A percentile compares a stretch with the other conserved stretches of the same genome.
Conservation (phyloP, 2,329 filamentous ascomycete genomes). For the Cadophora gregata region DNA sequence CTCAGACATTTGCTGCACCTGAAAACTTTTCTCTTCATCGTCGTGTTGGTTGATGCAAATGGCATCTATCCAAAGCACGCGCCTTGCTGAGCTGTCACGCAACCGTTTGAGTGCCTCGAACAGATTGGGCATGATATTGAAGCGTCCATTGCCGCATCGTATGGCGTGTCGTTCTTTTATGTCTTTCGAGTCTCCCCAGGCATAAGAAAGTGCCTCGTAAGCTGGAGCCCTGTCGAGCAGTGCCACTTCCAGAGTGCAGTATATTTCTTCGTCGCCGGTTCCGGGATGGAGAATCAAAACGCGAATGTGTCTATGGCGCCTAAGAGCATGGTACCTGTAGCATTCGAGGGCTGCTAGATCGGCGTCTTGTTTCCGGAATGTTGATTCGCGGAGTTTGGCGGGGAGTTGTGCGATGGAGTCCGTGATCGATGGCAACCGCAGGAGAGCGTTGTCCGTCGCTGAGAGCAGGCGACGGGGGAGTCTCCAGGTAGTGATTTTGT, state of each 20-base stretch:
- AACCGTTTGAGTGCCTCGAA: neutral
- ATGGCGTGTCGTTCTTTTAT: neutral
- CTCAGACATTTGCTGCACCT: neutral
- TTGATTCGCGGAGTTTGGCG: neutral
- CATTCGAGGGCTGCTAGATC: neutral
- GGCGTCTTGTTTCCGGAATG: neutral
- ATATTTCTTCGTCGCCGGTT: neutral
- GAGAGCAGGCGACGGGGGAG: too few relatives aligned
- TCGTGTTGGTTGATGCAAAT: neutral
- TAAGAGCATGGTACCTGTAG: neutral
- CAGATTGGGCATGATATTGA: neutral
- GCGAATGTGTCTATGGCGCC: neutral
- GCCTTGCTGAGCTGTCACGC: neutral
- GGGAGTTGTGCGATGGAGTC: neutral
- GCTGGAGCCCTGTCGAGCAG: neutral
- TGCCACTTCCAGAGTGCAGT: neutral
- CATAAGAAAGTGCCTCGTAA: neutral
- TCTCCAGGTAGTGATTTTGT: too few relatives aligned
- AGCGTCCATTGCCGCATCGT: neutral
- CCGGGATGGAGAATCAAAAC: neutral
- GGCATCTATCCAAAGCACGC: neutral
- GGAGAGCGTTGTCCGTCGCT: too few relatives aligned
- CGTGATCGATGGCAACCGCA: too few relatives aligned
- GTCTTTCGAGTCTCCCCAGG: neutral
- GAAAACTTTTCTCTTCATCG: neutral